phyloP scores from a whole-genome alignment of 257 asterid species.

The Solanum appendiculatum region DNA sequence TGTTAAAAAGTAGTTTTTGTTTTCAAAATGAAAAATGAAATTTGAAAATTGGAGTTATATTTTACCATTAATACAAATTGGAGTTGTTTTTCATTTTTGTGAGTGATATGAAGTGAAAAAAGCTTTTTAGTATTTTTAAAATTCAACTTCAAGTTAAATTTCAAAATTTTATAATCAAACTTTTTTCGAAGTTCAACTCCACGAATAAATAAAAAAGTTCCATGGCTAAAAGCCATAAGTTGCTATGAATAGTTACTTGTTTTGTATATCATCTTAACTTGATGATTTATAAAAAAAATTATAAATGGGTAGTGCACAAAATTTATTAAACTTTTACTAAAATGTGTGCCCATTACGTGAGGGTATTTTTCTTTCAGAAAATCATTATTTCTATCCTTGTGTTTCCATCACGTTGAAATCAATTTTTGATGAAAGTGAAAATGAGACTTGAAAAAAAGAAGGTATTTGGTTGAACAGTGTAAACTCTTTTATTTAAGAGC shows the following conservation, averaged over 20 bases:
- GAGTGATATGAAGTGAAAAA: neutral
- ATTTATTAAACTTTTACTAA: neutral
- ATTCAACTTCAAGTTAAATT: no score
- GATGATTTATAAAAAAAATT: neutral
- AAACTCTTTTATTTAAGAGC: neutral
- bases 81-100: neutral
- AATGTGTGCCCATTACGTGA: neutral
- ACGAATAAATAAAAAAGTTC: no score
- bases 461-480: neutral
- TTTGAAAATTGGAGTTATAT: neutral
- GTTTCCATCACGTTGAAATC: neutral
- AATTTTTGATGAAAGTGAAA: neutral
- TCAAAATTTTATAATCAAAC: no score
- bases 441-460: neutral
- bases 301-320: neutral
- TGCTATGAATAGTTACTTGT: neutral
- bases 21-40: neutral
- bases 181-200: neutral
- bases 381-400: neutral
- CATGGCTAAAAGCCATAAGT: neutral
- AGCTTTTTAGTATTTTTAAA: no score
- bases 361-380: neutral
- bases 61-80: neutral
- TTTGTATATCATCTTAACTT: neutral
- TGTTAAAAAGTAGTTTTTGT: neutral